These are phyloP conservation scores for Fragaria nilgerrensis DNA, from an alignment of 306 rosid genomes.

Conservation along the genomic window DNA sequence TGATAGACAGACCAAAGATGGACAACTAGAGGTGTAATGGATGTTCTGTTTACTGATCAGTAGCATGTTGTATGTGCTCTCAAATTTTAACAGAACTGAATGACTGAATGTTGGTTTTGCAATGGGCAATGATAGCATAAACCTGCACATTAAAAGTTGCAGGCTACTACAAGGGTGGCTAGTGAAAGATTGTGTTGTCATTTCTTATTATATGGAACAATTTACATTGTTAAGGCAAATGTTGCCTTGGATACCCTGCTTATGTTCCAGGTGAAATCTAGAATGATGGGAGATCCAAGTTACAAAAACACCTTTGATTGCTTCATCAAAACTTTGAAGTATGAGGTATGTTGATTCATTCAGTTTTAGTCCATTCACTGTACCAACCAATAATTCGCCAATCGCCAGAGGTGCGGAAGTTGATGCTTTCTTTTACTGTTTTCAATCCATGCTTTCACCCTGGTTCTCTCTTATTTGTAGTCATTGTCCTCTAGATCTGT, in stretches of 20 bases:
- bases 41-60: background rate
- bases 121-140: slow-evolving; percentile 9
- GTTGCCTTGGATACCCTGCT: slow-evolving; percentile 32
- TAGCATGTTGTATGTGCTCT: slow-evolving; percentile 1
- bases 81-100: background rate
- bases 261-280: slow-evolving; percentile 79
- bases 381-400: background rate
- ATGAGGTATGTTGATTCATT: slow-evolving; percentile 62
- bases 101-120: slow-evolving; percentile 4
- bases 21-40: background rate
- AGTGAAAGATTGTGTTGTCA: slow-evolving; percentile 31
- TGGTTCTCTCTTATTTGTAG: background rate
- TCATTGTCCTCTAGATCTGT: background rate
- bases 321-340: slow-evolving; percentile 74
- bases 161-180: slow-evolving; percentile 27
- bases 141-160: slow-evolving; percentile 9
- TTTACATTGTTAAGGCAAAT: slow-evolving; percentile 27
- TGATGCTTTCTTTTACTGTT: background rate
- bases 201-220: slow-evolving; percentile 19
- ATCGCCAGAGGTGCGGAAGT: background rate
- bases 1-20: background rate
- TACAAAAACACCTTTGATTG: slow-evolving; percentile 90
- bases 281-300: slow-evolving; percentile 98
- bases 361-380: background rate
- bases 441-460: background rate